Evolutionary conservation across 1,284 basidiomycete genomes (phyloP), one percentile per base, ranked within the genome.

Genomic region (Microbotryum lychnidis-dioicae): DNA sequence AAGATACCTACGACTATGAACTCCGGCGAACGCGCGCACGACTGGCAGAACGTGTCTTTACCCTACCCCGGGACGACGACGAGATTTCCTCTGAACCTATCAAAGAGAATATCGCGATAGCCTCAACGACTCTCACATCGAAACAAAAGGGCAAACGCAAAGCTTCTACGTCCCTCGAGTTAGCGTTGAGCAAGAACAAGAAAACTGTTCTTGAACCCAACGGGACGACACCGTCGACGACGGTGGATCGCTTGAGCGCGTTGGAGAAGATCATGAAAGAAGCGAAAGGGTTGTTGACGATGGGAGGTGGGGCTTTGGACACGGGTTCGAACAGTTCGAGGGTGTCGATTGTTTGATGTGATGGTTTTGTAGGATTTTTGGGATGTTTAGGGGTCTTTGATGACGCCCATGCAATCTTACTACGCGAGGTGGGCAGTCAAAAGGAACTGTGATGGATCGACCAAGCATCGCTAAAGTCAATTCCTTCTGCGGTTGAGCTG

Each of bases 241-340:
- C 12, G 51, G 31, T n/a, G 25, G 31, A n/a, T 37, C 21, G 31
- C 20, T 37, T 52, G 42, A 42, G 23, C 2, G 60, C 60, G 29
- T 60, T 65, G 18, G 63, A 65, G 31, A 37, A 25, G 14, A 23
- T 65, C 29, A 48, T 65, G 60, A 58, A 54, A 44, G 60, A 65
- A 2, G 58, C 63, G 31, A 47, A 58, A 55, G 57, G 45, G 9
- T 46, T 60, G 48, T 21, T 60, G 23, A 31, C 50, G 1, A 16
- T 42, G 31, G 8, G 31, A 31, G 31, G 31, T 9, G 31, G 31
- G 31, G 10, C 8, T 31, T 31, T 31, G 31, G 31, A 10, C 9
- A 31, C 31, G 37, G 12, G 37, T 42, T 42, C 37, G 37, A 42
- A 14, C 12, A 42, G 12, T 42, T 42, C 37, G 37, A 16, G 14